Conservation (phyloP, 306 rosid species). For the Castanea sativa region DNA sequence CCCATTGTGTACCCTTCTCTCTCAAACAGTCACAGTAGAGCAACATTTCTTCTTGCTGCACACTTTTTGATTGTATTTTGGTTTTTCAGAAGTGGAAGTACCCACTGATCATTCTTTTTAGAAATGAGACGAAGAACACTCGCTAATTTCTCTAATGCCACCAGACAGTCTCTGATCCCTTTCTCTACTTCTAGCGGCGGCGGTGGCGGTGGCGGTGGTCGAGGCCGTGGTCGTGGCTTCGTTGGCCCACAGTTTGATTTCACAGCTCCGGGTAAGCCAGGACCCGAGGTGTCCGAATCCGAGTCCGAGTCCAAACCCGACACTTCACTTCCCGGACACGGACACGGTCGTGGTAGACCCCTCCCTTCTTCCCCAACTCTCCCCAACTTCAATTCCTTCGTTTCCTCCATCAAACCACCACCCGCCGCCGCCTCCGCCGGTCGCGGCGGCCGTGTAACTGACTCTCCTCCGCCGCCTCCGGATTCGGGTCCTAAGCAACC, state of each 20-base stretch:
- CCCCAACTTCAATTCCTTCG: conserved; percentile 54
- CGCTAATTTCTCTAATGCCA: conserved; percentile 37
- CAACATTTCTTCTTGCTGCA: too few species aligned
- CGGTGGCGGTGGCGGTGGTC: conserved; percentile 39
- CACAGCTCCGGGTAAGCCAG: conserved; percentile 38
- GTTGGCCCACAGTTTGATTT: conserved; percentile 21
- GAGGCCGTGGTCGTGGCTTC: conserved; percentile 42
- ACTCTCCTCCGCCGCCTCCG: conserved; percentile 10
- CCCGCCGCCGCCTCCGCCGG: conserved; percentile 47
- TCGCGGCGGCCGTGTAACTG: conserved; percentile 61
- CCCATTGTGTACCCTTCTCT: too few species aligned
- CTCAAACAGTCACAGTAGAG: too few species aligned
- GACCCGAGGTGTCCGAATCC: conserved; percentile 20
- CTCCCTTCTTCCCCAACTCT: conserved; percentile 31
- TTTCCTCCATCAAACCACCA: conserved; percentile 38
- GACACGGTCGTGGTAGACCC: conserved; percentile 72
- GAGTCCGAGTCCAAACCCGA: conserved; percentile 29
- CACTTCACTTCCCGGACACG: conserved; percentile 43
- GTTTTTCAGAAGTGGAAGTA: too few species aligned
- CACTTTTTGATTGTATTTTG: too few species aligned
- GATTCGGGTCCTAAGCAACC: conserved; percentile 43
- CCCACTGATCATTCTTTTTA: not conserved
- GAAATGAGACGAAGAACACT: conserved; percentile 65
- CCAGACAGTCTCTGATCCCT: conserved; percentile 43
- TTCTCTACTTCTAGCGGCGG: conserved; percentile 60